Evolutionary conservation across 176 grass and related monocot genomes (phyloP), one percentile per base, ranked within the genome.

Genomic region (Oryza australiensis): DNA sequence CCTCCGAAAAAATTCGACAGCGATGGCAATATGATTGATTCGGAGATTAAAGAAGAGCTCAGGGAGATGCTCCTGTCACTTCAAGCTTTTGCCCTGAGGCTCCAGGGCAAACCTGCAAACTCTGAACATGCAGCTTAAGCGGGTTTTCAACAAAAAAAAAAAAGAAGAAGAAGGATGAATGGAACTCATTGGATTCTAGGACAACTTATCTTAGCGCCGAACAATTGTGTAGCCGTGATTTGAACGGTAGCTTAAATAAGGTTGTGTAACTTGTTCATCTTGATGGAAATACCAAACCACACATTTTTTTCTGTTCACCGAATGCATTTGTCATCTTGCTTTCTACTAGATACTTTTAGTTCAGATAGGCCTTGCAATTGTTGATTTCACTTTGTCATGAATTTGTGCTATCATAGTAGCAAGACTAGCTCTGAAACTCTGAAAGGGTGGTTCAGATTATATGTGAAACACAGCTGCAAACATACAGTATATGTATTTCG

Each of bases 21-120:
- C 10, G 73, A 95, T 0, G 96, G 87, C 29, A 88, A 98, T 72
- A 70, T 98, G 68, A 22, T 92, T 13, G 86, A 93, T 45, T 49
- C 59, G 1, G 89, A 87, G 57, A 84, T 49, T 11, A 93, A 74
- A 63, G 87, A 95, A 35, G 41, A 68, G 79, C 45, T 95, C 42
- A 88, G 80, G 81, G 73, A 86, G 46, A 10, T 91, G 59, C 74
- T 98, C 16, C 71, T 95, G 24, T 86, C 91, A 0, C 72, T 95
- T 41, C 89, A 90, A 23, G 77, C 80, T 24, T 85, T 93, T 65
- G 83, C 93, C 35, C 89, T 91, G 2, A 79, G 85, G 87, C 88
- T 98, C 3, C 68, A 82, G 42, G 72, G 83, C 7, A 81, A 77
- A 42, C 1, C 66, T 66, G 66, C 45, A 1, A 13, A 15, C 3